Percentiles rank a stretch among this genome's conserved stretches.
Conservation (phyloP, 768 basidiomycete genomes). For the Phaffia tasmanica region DNA sequence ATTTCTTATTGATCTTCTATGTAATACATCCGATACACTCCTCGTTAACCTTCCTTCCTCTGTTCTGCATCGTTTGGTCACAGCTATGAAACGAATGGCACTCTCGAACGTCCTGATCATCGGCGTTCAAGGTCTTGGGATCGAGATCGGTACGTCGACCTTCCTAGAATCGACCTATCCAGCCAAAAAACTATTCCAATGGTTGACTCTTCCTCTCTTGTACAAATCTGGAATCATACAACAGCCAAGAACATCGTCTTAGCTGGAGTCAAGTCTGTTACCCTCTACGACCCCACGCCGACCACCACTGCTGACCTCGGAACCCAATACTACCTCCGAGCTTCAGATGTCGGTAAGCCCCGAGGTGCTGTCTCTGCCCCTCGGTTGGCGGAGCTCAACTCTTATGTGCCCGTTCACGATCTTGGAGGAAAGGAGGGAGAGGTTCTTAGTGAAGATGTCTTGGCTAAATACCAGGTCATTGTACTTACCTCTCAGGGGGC, state of each 20-base stretch:
- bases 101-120: constrained; percentile 86
- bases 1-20: not conserved
- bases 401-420: constrained; percentile 85
- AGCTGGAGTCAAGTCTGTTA: constrained; percentile 95
- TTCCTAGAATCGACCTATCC: not conserved
- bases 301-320: constrained; percentile 82
- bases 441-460: constrained; percentile 63
- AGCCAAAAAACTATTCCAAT: not conserved
- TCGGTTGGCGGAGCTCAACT: constrained; percentile 85
- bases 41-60: not conserved
- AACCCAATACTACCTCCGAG: constrained; percentile 88
- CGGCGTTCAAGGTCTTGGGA: constrained; percentile 81
- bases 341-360: constrained; percentile 74
- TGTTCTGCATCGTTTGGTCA: not conserved
- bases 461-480: constrained; percentile 81
- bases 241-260: constrained; percentile 87
- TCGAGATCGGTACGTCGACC: constrained; percentile 67
- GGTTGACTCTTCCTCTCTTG: not conserved
- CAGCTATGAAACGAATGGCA: constrained; percentile 99
- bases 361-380: constrained; percentile 74
- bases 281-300: constrained; percentile 83
- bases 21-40: not conserved
- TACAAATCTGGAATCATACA: not conserved
- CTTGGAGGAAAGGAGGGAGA: constrained; percentile 68
- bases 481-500: constrained; percentile 51